These are phyloP conservation scores for Berkeleyomyces rouxiae DNA, from an alignment of 2,329 filamentous ascomycete species.

Conservation along the genomic window DNA sequence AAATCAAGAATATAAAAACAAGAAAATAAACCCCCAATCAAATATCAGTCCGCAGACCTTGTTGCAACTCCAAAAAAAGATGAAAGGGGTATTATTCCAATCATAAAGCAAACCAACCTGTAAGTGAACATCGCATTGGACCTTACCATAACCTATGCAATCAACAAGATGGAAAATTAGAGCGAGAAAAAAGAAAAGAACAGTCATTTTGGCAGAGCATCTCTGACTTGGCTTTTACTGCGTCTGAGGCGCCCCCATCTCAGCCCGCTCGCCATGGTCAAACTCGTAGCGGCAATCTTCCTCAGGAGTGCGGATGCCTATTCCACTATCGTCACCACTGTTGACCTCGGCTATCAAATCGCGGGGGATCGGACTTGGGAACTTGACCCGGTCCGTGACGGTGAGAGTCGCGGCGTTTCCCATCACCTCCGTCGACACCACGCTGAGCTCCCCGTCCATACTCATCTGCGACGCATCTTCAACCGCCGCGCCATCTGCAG, in stretches of 20 bases:
- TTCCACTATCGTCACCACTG: conserved; percentile 54
- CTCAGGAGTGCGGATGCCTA: conserved; percentile 52
- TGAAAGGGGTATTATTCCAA: not conserved
- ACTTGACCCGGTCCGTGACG: conserved; percentile 25
- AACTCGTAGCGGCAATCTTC: conserved; percentile 34
- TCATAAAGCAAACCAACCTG: conserved; percentile 1
- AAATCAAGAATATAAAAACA: not conserved
- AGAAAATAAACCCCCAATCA: not conserved
- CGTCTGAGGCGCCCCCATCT: conserved; percentile 12
- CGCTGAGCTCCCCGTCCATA: conserved; percentile 18
- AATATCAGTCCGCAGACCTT: not conserved
- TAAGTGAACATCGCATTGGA: not conserved
- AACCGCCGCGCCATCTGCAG: not conserved
- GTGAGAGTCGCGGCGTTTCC: not conserved
- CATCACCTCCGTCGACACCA: conserved; percentile 2
- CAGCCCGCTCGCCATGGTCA: conserved; percentile 10
- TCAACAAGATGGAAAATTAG: not conserved
- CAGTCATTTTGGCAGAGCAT: not conserved
- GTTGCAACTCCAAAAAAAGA: not conserved
- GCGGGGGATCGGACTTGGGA: conserved; percentile 22
- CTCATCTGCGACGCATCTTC: conserved; percentile 1
- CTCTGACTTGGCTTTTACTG: not conserved
- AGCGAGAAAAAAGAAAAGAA: not conserved
- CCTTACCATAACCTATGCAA: not conserved
- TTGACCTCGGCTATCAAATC: conserved; percentile 9